Base-by-base conservation (phyloP, 2,329 filamentous ascomycete genomes). In the Calonectria pteridis region DNA sequence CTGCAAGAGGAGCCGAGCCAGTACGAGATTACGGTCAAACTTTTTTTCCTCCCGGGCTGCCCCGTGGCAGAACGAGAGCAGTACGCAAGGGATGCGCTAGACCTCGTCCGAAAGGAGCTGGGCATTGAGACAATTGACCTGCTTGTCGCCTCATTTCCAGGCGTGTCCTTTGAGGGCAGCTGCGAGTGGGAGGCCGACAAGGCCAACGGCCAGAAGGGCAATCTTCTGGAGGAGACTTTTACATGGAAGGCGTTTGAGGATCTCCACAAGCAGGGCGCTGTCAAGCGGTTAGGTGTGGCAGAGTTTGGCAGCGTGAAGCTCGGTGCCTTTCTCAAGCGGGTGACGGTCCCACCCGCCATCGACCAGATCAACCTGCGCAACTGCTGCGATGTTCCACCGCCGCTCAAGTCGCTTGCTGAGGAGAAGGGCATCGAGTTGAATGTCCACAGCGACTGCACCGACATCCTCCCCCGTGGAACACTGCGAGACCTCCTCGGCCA, bases 321-420 rank as follows among this genome's bases (percentile, higher is more conserved):
- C 46, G 86, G 90, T n/a, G 91, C 91, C 18, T 96, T 99, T 80
- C 87, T 98, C 31, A 88, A 91, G 51, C 88, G 91, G 74, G 93
- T 94, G 28, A 88, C 87, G 50, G 88, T 98, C 73, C 91, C 91
- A 77, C 97, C 97, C 0, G 90, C 91, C 26, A 96, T 98, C 50
- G 93, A 98, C 84, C 97, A 99, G 88, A 98, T 99, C 88, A 98
- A 98, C 83, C 91, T 98, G 65, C 93, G 94, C 79, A 95, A 98
- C 85, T 98, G 96, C 87, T 99, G 97, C 85, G 96, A 95, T 59
- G 97, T 98, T 53, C 97, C 97, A 11, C 96, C 95, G 80, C 93
- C 95, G 16, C 89, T 99, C 75, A 92, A 95, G 73, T 86, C 94
- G 80, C 93, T 97, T 79, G 96, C 96, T n/a, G 96, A 95, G 84